Evolutionary conservation across 2,329 filamentous ascomycete genomes (phyloP).

Genomic region (Penicillium janthinellum): DNA sequence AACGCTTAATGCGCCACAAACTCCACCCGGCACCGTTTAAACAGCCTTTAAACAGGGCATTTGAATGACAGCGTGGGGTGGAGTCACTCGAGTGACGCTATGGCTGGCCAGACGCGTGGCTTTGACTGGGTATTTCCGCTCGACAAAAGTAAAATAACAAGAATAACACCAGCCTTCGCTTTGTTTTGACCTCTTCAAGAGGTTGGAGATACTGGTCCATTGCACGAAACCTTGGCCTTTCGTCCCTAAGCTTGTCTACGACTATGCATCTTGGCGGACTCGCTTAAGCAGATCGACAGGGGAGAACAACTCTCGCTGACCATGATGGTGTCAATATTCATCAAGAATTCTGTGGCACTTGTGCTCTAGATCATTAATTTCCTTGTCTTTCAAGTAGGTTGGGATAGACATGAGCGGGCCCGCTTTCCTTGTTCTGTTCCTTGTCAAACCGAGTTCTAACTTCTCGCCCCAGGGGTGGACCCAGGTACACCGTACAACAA

Average conservation of each 20-base stretch:
- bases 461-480: not conserved
- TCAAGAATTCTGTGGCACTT: no score
- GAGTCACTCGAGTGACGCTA: not conserved
- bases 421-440: not conserved
- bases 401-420: not conserved
- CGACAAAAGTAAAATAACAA: not conserved
- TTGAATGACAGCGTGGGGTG: not conserved
- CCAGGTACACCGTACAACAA: not conserved
- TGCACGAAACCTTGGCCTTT: not conserved
- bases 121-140: not conserved
- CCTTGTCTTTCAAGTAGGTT: not conserved
- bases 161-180: not conserved
- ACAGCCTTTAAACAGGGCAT: not conserved
- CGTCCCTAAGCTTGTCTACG: not conserved
- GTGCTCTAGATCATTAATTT: no score
- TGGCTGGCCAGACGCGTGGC: not conserved
- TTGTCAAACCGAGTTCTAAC: not conserved
- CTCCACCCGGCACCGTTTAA: not conserved
- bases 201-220: not conserved
- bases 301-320: not conserved
- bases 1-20: constrained; percentile 3
- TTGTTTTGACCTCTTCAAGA: not conserved
- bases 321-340: no score
- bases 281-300: not conserved
- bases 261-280: not conserved